A percentile compares a stretch with the other conserved stretches of the same genome.
These are phyloP conservation scores for Phalaenopsis aphrodite DNA, from an alignment of 106 monocot genomes.

Conservation along the genomic window DNA sequence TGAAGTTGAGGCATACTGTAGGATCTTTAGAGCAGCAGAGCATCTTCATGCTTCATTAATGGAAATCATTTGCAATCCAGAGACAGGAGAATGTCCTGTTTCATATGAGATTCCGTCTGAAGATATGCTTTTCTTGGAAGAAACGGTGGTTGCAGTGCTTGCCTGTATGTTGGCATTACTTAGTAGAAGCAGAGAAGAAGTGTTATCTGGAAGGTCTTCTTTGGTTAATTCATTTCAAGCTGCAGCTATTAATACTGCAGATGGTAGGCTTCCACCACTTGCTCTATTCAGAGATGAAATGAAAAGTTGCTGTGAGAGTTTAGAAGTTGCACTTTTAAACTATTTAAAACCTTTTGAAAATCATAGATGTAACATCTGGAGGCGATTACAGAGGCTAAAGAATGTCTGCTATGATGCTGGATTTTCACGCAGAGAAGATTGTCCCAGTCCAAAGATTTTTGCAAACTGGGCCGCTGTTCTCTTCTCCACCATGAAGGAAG, in stretches of 20 bases:
- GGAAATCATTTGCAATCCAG: slow-evolving; percentile 86
- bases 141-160: slow-evolving; percentile 72
- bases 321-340: slow-evolving; percentile 78
- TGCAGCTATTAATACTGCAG: slow-evolving; percentile 33
- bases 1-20: slow-evolving; percentile 94
- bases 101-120: slow-evolving; percentile 61
- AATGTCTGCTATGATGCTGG: slow-evolving; percentile 95
- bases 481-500: slow-evolving; percentile 41
- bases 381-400: slow-evolving; percentile 75
- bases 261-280: slow-evolving; percentile 81
- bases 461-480: slow-evolving; percentile 88
- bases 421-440: slow-evolving; percentile 60
- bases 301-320: slow-evolving; percentile 88
- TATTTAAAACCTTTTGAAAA: slow-evolving; percentile 54
- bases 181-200: slow-evolving; percentile 71
- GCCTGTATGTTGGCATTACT: slow-evolving; percentile 77
- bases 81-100: slow-evolving; percentile 81
- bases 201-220: slow-evolving; percentile 74
- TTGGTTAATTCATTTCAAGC: slow-evolving; percentile 41
- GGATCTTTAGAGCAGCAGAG: slow-evolving; percentile 94
- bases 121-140: slow-evolving; percentile 61
- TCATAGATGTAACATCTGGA: slow-evolving; percentile 54
- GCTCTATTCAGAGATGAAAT: slow-evolving; percentile 82
- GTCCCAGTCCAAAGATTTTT: slow-evolving; percentile 64
- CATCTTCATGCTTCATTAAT: slow-evolving; percentile 73